A percentile compares a stretch with the other conserved stretches of the same genome.
These are phyloP conservation scores for Beauveria brongniartii DNA, from an alignment of 2,329 filamentous ascomycete species.

Conservation along the genomic window DNA sequence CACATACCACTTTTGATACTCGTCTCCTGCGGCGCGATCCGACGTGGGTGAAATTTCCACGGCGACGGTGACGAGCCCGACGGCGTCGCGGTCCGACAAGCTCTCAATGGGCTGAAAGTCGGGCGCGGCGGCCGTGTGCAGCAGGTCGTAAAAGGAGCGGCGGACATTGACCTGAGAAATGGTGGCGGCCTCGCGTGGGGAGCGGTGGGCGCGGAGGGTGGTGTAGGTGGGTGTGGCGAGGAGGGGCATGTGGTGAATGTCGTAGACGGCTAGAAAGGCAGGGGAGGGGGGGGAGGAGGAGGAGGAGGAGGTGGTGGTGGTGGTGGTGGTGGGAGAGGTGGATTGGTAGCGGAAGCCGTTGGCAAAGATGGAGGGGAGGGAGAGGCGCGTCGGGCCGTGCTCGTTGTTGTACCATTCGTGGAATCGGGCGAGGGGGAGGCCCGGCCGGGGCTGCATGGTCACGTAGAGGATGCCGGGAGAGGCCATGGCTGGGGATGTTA, in stretches of 20 bases:
- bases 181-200: constrained; percentile 43
- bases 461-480: constrained; percentile 70
- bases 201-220: constrained; percentile 50
- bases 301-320: constrained; percentile 32
- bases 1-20: constrained; percentile 60
- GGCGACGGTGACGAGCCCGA: constrained; percentile 53
- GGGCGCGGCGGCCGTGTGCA: constrained; percentile 47
- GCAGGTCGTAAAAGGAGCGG: constrained; percentile 61
- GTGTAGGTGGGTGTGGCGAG: constrained; percentile 65
- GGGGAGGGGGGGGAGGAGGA: constrained; percentile 45
- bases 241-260: constrained; percentile 65
- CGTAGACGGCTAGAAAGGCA: constrained; percentile 73
- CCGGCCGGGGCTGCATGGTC: constrained; percentile 70
- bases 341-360: constrained; percentile 70
- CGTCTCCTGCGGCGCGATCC: constrained; percentile 40
- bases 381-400: constrained; percentile 74
- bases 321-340: background rate
- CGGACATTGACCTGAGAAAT: constrained; percentile 56
- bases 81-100: constrained; percentile 48
- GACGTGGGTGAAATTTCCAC: constrained; percentile 50
- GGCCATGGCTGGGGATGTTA: background rate
- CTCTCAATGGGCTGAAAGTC: constrained; percentile 52
- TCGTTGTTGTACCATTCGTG: constrained; percentile 95
- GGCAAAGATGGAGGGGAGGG: constrained; percentile 61
- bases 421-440: constrained; percentile 60